Base-by-base conservation (phyloP, 2,329 filamentous ascomycete species). In the Myriosclerotinia scirpicola region DNA sequence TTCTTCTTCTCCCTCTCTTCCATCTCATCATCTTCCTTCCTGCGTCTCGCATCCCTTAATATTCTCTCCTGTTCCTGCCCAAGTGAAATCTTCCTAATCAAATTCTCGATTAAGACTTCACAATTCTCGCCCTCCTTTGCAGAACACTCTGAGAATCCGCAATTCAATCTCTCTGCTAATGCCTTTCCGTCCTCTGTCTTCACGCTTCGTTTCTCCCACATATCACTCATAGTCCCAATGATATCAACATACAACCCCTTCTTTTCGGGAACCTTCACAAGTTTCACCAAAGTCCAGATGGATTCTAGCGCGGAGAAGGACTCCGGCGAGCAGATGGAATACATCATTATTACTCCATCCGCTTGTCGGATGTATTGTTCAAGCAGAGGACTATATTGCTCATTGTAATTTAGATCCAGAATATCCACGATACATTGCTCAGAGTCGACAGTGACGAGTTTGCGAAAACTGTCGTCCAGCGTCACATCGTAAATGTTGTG, bases 121-220 rank as follows among this genome's bases (percentile, higher is more conserved):
- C 54, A 59, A 26, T 58, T 58, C 34, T 65, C 54, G 5, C 63
- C 54, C 7, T 53, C 44, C 36, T 48, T 60, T 17, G 54, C 63
- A 3, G 54, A 38, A 36, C 63, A 65, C 20, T 65, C 63, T 15
- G 44, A 26, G 17, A 48, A 65, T 4, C 54, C 63, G 12, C 42
- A 58, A 9, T 59, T 40, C 22, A 65, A 17, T 26, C 44, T 65
- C 36, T 60, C 36, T 3, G 63, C 54, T 36, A 60, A 5, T 22
- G 15, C 36, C 38, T 44, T 65, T 20, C 54, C 63, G 26, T 60
- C 63, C 8, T 44, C 63, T 2, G 44, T 36, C 34, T 36, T 48
- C 8, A 65, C 63, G 6, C 36, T 30, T 20, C 63, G 53, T 46
- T 65, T 65, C 26, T 65, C 63, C 63, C 54, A 53, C 36, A 60